Base-by-base conservation (phyloP, 495 filamentous ascomycete species). In the Aspergillus haitiensis region DNA sequence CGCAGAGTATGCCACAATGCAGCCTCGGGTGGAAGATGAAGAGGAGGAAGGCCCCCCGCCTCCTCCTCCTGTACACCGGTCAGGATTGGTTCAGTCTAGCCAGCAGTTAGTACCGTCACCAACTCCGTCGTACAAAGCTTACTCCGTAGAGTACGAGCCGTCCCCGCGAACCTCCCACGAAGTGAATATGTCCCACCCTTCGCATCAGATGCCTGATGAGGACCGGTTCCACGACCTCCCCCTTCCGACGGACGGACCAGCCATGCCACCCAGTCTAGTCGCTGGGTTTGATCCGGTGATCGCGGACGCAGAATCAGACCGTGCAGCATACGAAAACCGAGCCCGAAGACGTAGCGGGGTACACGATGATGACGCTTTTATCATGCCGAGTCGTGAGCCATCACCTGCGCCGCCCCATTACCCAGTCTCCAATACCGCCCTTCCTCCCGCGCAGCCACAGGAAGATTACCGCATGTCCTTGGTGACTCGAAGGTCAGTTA, bases 11-110 rank as follows among this genome's bases (percentile, higher is more conserved):
- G 77, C 78, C 39, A 75, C 77, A 13, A 86, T 89, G 86, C 86
- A 89, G 59, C 84, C 86, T 21, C 84, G 81, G 6, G 86, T 89
- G 46, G 86, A 88, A 64, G 87, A 89, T 68, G 86, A 84, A 48
- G 81, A 83, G n/a, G 80, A 85, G 33, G 78, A 83, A 45, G 70
- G 60, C 2, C 65, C 74, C 35, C 79, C 82, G 48, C 80, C 81
- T 13, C 78, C 78, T 57, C 76, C 75, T 18, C 78, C 80, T 53
- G 75, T 72, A 47, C 82, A 75, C 75, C 75, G 76, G 66, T 72
- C 74, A 35, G 66, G 64, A 15, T 60, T 73, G 64, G 67, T 64
- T 12, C 69, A 74, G 37, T 56, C 64, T 27, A 61, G 64, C 33
- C 66, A 62, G 49, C 61, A 64, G 59, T 59, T 64, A 39, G 62